A percentile compares a stretch with the other conserved stretches of the same genome.
phyloP scores from a whole-genome alignment of 345 rosid species.

The Eucalyptus paniculata region DNA sequence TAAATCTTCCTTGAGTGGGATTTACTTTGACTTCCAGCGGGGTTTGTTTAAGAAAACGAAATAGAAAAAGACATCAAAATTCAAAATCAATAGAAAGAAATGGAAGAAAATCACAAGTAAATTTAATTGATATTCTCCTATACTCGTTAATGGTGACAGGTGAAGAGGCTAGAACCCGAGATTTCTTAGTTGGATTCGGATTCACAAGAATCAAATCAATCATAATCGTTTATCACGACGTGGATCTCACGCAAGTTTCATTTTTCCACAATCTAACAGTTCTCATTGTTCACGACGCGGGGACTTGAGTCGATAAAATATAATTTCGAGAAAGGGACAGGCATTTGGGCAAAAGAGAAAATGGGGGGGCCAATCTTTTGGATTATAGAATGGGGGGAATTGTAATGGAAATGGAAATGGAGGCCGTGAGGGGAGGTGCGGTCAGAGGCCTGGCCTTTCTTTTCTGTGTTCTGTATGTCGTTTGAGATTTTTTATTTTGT shows the following conservation, averaged over 20 bases:
- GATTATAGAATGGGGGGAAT: not conserved
- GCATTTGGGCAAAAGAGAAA: not conserved
- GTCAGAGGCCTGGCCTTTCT: not conserved
- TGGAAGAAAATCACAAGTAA: not conserved
- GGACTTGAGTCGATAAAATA: not conserved
- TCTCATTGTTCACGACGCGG: not conserved
- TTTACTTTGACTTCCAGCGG: not conserved
- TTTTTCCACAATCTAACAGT: not conserved
- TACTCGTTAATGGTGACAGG: not conserved
- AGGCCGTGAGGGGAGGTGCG: not conserved
- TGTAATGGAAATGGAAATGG: not conserved
- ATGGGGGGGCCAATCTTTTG: not conserved
- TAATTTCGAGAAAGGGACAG: not conserved
- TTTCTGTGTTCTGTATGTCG: not conserved
- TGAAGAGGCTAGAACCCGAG: not conserved
- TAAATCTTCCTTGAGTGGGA: not conserved
- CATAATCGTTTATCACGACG: not conserved
- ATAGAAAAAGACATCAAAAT: not conserved
- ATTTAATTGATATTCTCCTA: not conserved
- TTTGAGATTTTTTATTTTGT: not conserved
- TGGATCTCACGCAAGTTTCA: not conserved
- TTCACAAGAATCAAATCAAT: not conserved
- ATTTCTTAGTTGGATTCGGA: not conserved
- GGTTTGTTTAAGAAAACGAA: not conserved
- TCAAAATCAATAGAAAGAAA: not conserved